Base-by-base conservation (phyloP, 306 rosid species). In the Cercis canadensis region DNA sequence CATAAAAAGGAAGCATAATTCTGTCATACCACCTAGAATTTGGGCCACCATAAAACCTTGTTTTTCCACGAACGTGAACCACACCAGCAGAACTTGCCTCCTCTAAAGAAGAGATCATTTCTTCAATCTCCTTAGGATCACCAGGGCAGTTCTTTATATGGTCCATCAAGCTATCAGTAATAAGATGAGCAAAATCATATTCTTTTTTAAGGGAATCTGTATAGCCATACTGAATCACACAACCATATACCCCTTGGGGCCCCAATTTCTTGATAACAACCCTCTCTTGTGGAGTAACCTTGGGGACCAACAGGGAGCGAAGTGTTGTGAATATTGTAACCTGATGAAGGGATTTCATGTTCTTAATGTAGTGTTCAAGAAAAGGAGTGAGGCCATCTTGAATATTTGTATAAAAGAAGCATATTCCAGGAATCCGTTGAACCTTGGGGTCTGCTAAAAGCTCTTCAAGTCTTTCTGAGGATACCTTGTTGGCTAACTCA, bases 351-450 rank as follows among this genome's bases (percentile, higher is more conserved):
- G 90, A 86, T 73, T 87, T 88, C 85, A 80, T 75, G 81, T 80
- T 88, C 63, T 86, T 81, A 13, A 88, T 65, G 77, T 91, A 88
- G 74, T 88, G 92, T 33, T 84, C 90, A 11, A 91, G 87, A 68
- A 83, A 13, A 16, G 96, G 97, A 73, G 97, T 88, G 5, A 86
- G 40, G 6, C 90, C 96, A 8, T 91, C 90, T 71, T 86, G 92
- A 71, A 88, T 85, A 75, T 91, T 86, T 8, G 83, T 66, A 40
- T 91, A 91, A 58, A 91, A 91, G 78, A 85, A 88, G 85, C 96
- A 88, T 76, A 88, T 36, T 69, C 96, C 97, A 11, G 88, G 92
- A 62, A 86, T 92, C 64, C 88, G 75, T 59, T 83, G 96, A 41
- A 88, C 85, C 21, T 75, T 31, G 62, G 75, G 73, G 58, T 83